A percentile compares a stretch with the other conserved stretches of the same genome.
Conservation (phyloP, 148 eudicot species). For the Dysphania ambrosioides region DNA sequence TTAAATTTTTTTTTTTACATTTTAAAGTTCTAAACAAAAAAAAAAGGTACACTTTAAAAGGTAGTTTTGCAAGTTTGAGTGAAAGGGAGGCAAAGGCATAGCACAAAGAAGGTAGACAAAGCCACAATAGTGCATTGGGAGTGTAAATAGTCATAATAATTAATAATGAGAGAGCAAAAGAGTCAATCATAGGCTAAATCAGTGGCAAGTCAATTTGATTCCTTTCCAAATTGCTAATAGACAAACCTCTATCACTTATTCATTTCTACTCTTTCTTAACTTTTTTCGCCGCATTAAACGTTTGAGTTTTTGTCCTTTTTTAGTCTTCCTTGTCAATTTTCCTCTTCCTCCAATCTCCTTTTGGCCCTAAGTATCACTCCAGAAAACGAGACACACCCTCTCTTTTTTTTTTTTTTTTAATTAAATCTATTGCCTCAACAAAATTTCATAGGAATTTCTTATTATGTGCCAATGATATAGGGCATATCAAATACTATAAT, state of each 20-base stretch:
- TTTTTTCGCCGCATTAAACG: conserved; percentile 37
- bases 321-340: not conserved
- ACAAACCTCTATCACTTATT: conserved; percentile 22
- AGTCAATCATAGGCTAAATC: not conserved
- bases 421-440: not conserved
- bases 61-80: not conserved
- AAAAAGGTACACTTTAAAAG: too few species aligned
- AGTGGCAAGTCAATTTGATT: conserved; percentile 32
- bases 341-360: not conserved
- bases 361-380: not conserved
- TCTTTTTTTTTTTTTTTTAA: too few species aligned
- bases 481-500: too few species aligned
- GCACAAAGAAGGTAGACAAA: conserved; percentile 3
- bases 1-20: too few species aligned
- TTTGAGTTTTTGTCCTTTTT: conserved; percentile 28
- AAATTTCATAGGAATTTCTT: not conserved
- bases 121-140: not conserved
- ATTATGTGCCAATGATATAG: not conserved
- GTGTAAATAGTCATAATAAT: not conserved
- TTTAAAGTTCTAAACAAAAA: too few species aligned
- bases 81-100: conserved; percentile 3
- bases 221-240: conserved; percentile 46
- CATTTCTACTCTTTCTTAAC: conserved; percentile 25
- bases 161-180: conserved; percentile 11
- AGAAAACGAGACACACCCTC: not conserved